Conservation (phyloP, 2,329 filamentous ascomycete genomes). For the Sordariomycetes sp. region DNA sequence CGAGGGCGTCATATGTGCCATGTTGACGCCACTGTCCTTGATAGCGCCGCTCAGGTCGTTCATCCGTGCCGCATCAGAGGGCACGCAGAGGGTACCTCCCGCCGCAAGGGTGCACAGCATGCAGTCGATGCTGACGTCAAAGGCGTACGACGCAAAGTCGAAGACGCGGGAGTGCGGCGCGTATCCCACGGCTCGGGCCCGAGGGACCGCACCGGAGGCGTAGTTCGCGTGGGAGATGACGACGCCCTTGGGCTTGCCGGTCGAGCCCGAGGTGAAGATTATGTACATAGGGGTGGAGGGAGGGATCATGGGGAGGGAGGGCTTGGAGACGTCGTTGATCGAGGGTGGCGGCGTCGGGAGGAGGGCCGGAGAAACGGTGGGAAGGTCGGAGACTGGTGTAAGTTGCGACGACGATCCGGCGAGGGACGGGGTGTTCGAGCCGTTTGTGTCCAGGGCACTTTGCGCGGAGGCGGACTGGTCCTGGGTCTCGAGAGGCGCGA, state of each 20-base stretch:
- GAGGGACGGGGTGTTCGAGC: no score
- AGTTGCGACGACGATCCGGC: no score
- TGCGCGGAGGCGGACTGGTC: no score
- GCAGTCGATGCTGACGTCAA: slow-evolving; percentile 43
- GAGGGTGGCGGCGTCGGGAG: not conserved
- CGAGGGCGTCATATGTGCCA: slow-evolving; percentile 39
- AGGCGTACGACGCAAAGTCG: slow-evolving; percentile 41
- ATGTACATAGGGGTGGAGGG: slow-evolving; percentile 35
- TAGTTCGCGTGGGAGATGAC: slow-evolving; percentile 37
- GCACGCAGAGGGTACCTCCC: slow-evolving; percentile 41
- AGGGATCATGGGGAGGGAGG: slow-evolving; percentile 26
- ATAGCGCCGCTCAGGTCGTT: slow-evolving; percentile 37
- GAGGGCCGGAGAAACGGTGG: not conserved
- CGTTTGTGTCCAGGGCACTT: no score
- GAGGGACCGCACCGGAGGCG: slow-evolving; percentile 31
- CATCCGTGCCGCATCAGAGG: slow-evolving; percentile 41
- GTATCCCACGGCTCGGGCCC: slow-evolving; percentile 30
- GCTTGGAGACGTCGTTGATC: not conserved
- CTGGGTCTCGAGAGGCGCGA: no score
- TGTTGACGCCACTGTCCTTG: slow-evolving; percentile 31
- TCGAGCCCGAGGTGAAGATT: slow-evolving; percentile 57
- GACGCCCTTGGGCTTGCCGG: slow-evolving; percentile 53
- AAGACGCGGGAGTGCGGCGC: slow-evolving; percentile 28
- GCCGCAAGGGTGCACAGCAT: slow-evolving; percentile 41
- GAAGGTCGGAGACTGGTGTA: not conserved